phyloP scores from a whole-genome alignment of 192 early-diverging fungal genomes.

The Linnemannia schmuckeri region DNA sequence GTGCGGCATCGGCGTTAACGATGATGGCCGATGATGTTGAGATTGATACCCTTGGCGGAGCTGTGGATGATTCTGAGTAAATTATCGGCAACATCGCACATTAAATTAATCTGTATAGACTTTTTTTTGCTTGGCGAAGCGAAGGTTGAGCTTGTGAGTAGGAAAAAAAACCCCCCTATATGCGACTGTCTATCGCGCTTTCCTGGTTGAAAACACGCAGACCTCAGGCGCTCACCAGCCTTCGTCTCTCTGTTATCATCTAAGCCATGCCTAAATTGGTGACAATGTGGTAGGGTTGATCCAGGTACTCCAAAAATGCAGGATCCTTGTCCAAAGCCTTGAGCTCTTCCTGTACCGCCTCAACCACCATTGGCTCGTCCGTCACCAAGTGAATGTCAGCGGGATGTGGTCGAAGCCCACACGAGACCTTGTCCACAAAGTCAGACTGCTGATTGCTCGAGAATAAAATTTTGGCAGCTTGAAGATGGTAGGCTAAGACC shows the following conservation, averaged over 20 bases:
- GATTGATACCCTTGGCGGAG: conserved; percentile 4
- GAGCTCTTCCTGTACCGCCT: conserved; percentile 31
- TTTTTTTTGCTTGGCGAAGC: no score
- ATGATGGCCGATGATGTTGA: conserved; percentile 5
- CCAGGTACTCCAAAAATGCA: no score
- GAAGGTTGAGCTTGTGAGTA: no score
- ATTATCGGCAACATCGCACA: no score
- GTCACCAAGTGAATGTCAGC: conserved; percentile 23
- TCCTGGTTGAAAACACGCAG: no score
- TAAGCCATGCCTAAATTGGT: conserved; percentile 14
- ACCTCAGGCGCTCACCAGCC: no score
- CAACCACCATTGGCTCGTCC: conserved; percentile 36
- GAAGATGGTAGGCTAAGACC: background rate
- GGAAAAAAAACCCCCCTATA: no score
- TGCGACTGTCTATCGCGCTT: no score
- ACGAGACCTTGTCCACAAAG: conserved; percentile 26
- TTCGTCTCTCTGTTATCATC: no score
- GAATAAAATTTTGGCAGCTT: conserved; percentile 1
- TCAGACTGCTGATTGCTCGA: background rate
- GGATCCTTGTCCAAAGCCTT: background rate
- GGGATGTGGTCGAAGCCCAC: background rate
- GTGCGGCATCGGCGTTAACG: background rate
- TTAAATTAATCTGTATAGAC: background rate
- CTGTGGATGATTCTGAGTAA: background rate
- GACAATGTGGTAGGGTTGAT: conserved; percentile 21